Base-by-base conservation (phyloP, 306 rosid genomes). In the Comarum palustre region DNA sequence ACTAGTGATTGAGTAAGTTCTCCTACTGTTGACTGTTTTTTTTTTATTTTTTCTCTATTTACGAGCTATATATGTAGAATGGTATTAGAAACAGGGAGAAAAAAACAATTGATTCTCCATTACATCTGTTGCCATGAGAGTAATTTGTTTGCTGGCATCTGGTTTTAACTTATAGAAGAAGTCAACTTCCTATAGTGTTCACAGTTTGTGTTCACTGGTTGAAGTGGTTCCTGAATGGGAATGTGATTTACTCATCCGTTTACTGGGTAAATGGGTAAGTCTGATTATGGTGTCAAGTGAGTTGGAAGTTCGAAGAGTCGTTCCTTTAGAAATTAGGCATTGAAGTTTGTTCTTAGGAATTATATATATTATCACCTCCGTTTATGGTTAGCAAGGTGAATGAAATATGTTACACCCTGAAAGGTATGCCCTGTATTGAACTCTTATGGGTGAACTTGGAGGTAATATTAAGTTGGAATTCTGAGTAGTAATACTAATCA, bases 1-100 rank as follows among this genome's bases (percentile, higher is more conserved):
- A 75, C 60, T 91, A 75, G 91, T 91, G 57, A 84, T 85, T 3
- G 98, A 94, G 96, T 91, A 83, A 58, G 94, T 31, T 39, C 75
- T 73, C 57, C 9, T 65, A 19, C 59, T 57, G 27, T 36, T 43
- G 57, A 41, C 59, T 36, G 29, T 4, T 34, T 5, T 47, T 60
- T 14, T 45, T 4, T 13, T 13, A 14, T 6, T 6, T 69, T 69
- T 31, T 24, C 31, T 20, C 59, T 52, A 31, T 29, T 20, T 47
- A 47, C 31, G 34, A 9, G 32, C 31, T 19, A 11, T 68, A n/a
- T 2, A 5, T 43, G 36, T 57, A 57, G 62, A 24, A 57, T 57
- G 36, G 29, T 17, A 17, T 60, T 34, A 12, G 22, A 20, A 7
- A 15, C 8, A 57, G 25, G 57, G 67, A 10, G 17, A 20, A 64